Conservation (phyloP, 495 filamentous ascomycete genomes). For the Neohortaea acidophila region DNA sequence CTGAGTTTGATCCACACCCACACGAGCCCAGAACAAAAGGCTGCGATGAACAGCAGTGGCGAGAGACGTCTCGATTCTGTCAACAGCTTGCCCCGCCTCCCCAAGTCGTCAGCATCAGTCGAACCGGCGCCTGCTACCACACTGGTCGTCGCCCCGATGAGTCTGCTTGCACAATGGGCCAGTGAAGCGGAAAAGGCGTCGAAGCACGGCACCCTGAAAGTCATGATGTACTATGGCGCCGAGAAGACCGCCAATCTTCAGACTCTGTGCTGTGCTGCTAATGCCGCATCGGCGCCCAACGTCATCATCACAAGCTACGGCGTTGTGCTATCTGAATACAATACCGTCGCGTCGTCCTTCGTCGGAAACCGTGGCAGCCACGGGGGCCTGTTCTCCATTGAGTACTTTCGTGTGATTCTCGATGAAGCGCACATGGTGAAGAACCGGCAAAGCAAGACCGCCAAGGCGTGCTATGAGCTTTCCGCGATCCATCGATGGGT, state of each 20-base stretch:
- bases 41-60: slow-evolving; percentile 3
- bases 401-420: slow-evolving; percentile 86
- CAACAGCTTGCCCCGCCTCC: slow-evolving; percentile 43
- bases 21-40: slow-evolving; percentile 33
- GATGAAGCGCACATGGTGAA: slow-evolving; percentile 94
- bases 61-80: slow-evolving; percentile 26
- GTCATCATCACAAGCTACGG: slow-evolving; percentile 95
- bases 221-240: slow-evolving; percentile 75
- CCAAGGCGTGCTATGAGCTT: slow-evolving; percentile 83
- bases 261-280: slow-evolving; percentile 58
- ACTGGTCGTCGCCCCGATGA: slow-evolving; percentile 88
- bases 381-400: slow-evolving; percentile 73
- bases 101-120: slow-evolving; percentile 37
- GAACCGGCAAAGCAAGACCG: slow-evolving; percentile 69
- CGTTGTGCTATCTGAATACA: slow-evolving; percentile 78
- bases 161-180: slow-evolving; percentile 86
- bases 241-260: slow-evolving; percentile 67
- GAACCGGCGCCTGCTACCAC: slow-evolving; percentile 73
- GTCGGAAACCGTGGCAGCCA: slow-evolving; percentile 41
- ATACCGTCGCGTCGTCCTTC: slow-evolving; percentile 39
- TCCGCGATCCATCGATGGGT: slow-evolving; percentile 78
- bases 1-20: slow-evolving; percentile 81
- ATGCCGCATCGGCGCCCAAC: slow-evolving; percentile 62
- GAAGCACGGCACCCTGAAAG: slow-evolving; percentile 60
- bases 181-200: slow-evolving; percentile 87